Percentiles rank a stretch among this genome's conserved stretches.
Evolutionary conservation across 2,329 filamentous ascomycete species (phyloP).

Genomic region (Clonostachys rosea): DNA sequence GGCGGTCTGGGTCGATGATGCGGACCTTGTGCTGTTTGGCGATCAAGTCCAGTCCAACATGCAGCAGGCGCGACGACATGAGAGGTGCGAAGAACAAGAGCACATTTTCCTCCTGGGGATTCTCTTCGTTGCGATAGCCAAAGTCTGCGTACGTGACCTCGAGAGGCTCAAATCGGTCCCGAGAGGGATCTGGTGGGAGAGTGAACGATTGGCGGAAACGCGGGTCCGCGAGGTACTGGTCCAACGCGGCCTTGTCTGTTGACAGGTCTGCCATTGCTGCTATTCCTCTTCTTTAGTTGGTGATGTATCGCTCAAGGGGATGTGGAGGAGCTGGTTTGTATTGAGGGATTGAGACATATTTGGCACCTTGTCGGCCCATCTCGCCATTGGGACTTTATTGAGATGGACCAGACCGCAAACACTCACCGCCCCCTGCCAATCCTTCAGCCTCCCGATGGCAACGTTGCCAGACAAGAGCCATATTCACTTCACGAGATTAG

Average conservation of each 20-base stretch:
- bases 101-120: constrained; percentile 15
- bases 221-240: neutral
- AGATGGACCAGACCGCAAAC: no score
- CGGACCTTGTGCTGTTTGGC: constrained; percentile 22
- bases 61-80: constrained; percentile 18
- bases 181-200: neutral
- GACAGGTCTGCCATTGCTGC: no score
- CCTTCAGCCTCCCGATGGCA: no score
- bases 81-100: constrained; percentile 20
- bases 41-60: constrained; percentile 21
- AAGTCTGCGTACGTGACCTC: constrained; percentile 19
- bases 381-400: no score
- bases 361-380: no score
- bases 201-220: neutral
- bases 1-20: constrained; percentile 23
- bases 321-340: no score
- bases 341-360: no score
- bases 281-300: no score
- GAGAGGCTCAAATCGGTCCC: neutral
- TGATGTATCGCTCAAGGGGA: no score
- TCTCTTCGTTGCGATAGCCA: constrained; percentile 17
- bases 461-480: no score
- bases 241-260: neutral
- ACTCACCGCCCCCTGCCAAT: no score
- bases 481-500: no score